These are phyloP conservation scores for Penicillium hordei DNA, from an alignment of 2,329 filamentous ascomycete species.

Conservation along the genomic window DNA sequence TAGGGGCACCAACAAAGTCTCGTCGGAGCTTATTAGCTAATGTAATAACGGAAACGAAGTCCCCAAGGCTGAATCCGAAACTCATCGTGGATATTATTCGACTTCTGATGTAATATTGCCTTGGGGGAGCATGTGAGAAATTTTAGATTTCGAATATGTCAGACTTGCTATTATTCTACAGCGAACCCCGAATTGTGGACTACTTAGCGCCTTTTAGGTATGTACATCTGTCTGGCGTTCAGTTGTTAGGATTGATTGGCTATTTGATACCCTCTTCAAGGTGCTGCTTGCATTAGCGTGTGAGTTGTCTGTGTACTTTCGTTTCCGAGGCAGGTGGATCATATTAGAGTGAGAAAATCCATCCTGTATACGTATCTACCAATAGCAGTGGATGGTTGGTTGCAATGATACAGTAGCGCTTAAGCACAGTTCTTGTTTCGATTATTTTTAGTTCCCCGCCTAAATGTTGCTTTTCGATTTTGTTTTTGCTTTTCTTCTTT, in stretches of 20 bases:
- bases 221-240: background rate
- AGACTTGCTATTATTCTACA: background rate
- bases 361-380: no score
- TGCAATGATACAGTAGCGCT: background rate
- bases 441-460: background rate
- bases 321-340: background rate
- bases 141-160: background rate
- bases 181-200: background rate
- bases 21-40: conserved; percentile 1
- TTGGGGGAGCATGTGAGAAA: background rate
- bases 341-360: no score
- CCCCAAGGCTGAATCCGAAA: background rate
- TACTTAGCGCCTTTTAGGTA: no score
- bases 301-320: background rate
- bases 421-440: background rate
- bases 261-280: background rate
- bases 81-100: background rate
- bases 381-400: background rate
- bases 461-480: background rate
- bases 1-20: background rate
- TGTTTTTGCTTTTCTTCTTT: no score
- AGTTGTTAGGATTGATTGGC: background rate
- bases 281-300: background rate
- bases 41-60: background rate
- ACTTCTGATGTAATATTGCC: background rate